Base-by-base conservation (phyloP, 2,329 filamentous ascomycete genomes). In the Aspergillus brunneoviolaceus region DNA sequence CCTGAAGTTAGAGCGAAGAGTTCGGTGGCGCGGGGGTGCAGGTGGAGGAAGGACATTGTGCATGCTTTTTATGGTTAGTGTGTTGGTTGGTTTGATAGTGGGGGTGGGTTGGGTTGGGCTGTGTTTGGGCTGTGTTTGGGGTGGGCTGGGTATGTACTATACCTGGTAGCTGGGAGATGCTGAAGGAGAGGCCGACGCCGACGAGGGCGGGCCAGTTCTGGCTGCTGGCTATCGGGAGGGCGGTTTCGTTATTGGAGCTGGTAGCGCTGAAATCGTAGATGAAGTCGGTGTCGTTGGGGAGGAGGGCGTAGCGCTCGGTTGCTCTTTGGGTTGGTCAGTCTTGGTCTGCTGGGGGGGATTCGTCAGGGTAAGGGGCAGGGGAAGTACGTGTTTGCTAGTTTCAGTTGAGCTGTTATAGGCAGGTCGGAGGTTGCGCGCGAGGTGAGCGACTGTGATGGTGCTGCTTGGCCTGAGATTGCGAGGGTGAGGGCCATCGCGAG, bases 11-110 rank as follows among this genome's bases (percentile, higher is more conserved):
- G 27, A 10, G 62, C 56, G 48, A 70, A 67, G 47, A 70, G 62
- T 56, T 69, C 68, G 1, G 65, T 70, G 10, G 67, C 68, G 29
- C 68, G 64, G 3, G 68, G 67, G 57, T 70, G 68, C 1, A 70
- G 64, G 31, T 70, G 68, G 14, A 70, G 56, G 53, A 67, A 70
- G 60, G 23, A 52, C 67, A 70, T 70, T 60, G 67, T 65, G 58
- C 68, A 70, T 31, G 59, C 67, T 69, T 23, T 31, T 19, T 27
- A 10, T 11, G 12, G 29, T 63, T 50, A 64, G 59, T 35, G 21
- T 21, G 21, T 2, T 21, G 21, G 21, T 21, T 10, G 39, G 5
- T 5, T 7, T 27, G 2, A 12, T 47, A 4, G 16, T 6, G 19
- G 5, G 14, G 21, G 35, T 35, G 16, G 9, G 1, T 23, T 23